Percentiles rank a stretch among this genome's conserved stretches.
Evolutionary conservation across 768 basidiomycete species (phyloP).

Genomic region (Auricularia cornea): DNA sequence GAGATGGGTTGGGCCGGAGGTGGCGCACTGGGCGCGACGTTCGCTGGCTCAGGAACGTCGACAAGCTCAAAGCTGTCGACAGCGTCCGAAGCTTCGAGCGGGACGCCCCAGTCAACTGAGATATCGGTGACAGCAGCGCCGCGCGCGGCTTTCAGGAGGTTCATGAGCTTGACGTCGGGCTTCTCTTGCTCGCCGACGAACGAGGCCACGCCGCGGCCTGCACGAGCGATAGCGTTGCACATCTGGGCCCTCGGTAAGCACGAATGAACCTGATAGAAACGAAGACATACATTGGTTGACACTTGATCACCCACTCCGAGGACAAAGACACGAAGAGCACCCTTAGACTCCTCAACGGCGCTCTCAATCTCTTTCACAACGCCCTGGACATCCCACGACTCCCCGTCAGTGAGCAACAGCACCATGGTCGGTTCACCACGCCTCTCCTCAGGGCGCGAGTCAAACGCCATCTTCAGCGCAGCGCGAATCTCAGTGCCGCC

Average conservation of each 20-base stretch:
- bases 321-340: conserved; percentile 40
- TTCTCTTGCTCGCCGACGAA: conserved; percentile 38
- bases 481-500: conserved; percentile 44
- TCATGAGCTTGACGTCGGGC: conserved; percentile 42
- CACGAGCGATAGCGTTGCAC: conserved; percentile 44
- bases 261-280: neutral
- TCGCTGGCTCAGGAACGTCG: neutral
- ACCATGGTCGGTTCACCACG: conserved; percentile 28
- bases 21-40: neutral
- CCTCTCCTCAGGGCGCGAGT: conserved; percentile 17
- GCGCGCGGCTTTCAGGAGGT: conserved; percentile 43
- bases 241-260: conserved; percentile 12
- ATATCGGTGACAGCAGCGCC: conserved; percentile 38
- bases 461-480: conserved; percentile 36
- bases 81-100: neutral
- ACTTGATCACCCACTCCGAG: conserved; percentile 48
- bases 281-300: conserved; percentile 25
- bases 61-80: conserved; percentile 9
- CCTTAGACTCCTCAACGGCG: neutral
- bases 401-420: conserved; percentile 55
- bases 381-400: conserved; percentile 17
- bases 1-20: neutral
- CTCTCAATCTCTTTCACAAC: neutral
- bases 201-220: conserved; percentile 43
- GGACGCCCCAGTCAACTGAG: conserved; percentile 39